A percentile compares a stretch with the other conserved stretches of the same genome.
These are phyloP conservation scores for Penicillium verrucosum DNA, from an alignment of 2,329 filamentous ascomycete genomes.

Conservation along the genomic window DNA sequence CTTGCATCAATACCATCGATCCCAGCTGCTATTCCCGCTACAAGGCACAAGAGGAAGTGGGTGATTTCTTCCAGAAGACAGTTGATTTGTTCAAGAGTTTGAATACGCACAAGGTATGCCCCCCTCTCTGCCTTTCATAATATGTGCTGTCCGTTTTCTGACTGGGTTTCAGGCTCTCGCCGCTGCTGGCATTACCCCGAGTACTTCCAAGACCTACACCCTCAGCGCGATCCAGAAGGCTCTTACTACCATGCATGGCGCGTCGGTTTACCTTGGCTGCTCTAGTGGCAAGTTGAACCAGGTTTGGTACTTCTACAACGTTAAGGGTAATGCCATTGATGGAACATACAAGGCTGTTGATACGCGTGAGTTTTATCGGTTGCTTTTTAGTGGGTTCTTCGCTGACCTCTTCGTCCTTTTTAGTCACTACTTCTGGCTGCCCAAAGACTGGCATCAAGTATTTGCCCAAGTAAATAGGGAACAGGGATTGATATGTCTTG, in stretches of 20 bases:
- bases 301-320: constrained; percentile 54
- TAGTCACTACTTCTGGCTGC: constrained; percentile 54
- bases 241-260: constrained; percentile 47
- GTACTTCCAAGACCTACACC: constrained; percentile 50
- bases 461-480: constrained; percentile 50
- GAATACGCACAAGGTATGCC: constrained; percentile 50
- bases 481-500: neutral
- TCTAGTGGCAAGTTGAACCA: constrained; percentile 49
- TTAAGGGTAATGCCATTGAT: constrained; percentile 56
- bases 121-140: neutral
- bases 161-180: constrained; percentile 44
- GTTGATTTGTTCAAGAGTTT: constrained; percentile 56
- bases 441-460: constrained; percentile 63
- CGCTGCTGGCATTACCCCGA: constrained; percentile 55
- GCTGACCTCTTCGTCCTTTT: neutral
- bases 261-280: constrained; percentile 53
- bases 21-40: constrained; percentile 61
- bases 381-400: neutral
- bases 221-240: constrained; percentile 51
- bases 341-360: constrained; percentile 59
- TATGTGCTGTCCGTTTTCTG: neutral
- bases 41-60: constrained; percentile 55
- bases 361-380: constrained; percentile 37
- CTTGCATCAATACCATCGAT: constrained; percentile 67
- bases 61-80: constrained; percentile 55